These are phyloP conservation scores for Pichia sp. DNA, from an alignment of 1,139 yeast genomes.

Conservation along the genomic window DNA sequence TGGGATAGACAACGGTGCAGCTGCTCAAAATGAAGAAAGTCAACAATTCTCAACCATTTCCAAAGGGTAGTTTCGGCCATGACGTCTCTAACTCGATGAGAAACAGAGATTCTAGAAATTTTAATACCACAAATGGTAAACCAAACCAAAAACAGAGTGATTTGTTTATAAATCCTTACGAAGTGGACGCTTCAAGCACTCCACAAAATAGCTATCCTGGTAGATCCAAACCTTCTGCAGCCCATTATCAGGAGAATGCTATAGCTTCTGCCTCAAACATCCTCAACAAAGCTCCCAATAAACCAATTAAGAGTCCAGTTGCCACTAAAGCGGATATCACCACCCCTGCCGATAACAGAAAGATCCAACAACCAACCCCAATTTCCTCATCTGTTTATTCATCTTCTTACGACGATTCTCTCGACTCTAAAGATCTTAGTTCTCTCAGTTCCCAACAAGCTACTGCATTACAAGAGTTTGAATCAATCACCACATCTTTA, in stretches of 20 bases:
- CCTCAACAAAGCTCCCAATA: too few species aligned
- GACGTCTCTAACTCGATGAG: constrained; percentile 10
- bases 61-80: constrained; percentile 8
- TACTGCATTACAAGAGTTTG: background rate
- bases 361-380: background rate
- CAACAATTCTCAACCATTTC: background rate
- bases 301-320: too few species aligned
- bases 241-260: too few species aligned
- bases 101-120: background rate
- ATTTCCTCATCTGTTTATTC: background rate
- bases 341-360: constrained; percentile 14
- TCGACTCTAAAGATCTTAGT: background rate
- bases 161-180: too few species aligned
- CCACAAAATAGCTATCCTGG: too few species aligned
- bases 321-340: too few species aligned
- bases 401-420: background rate
- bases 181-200: too few species aligned
- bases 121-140: background rate
- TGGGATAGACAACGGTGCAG: too few species aligned
- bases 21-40: background rate
- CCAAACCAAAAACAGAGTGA: background rate
- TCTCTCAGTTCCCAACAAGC: too few species aligned
- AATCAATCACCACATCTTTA: background rate
- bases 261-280: too few species aligned
- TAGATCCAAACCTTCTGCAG: too few species aligned